A percentile compares a stretch with the other conserved stretches of the same genome.
These are phyloP conservation scores for Ceratocystiopsis sp. DNA, from an alignment of 2,329 filamentous ascomycete genomes.

Conservation along the genomic window DNA sequence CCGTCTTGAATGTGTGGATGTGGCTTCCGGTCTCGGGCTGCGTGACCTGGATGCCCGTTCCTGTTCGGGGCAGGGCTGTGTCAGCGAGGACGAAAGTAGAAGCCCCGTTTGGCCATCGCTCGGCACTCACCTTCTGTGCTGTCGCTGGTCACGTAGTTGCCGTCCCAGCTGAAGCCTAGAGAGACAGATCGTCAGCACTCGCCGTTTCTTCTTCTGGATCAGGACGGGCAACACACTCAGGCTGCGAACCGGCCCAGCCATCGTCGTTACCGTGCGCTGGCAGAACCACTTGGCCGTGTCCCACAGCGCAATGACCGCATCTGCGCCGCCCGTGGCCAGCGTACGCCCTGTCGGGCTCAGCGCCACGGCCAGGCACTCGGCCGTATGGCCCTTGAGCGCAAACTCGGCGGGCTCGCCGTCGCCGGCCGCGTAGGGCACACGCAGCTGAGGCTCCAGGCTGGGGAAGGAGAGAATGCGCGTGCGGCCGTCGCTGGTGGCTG, in stretches of 20 bases:
- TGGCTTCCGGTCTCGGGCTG: conserved; percentile 60
- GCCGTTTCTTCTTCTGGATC: not conserved
- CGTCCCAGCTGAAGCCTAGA: conserved; percentile 60
- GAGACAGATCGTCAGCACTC: not conserved
- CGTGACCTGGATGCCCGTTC: conserved; percentile 48
- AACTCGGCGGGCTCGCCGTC: conserved; percentile 28
- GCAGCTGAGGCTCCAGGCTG: conserved; percentile 37
- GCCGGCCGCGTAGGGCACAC: conserved; percentile 27
- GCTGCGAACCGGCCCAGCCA: conserved; percentile 52
- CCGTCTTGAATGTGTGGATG: conserved; percentile 54
- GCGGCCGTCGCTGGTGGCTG: conserved; percentile 54
- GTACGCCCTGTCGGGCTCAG: conserved; percentile 55
- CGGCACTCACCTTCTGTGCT: conserved; percentile 48
- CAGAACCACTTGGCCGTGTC: conserved; percentile 66
- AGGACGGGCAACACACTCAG: conserved; percentile 31
- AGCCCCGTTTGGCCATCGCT: not conserved
- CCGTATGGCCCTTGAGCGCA: conserved; percentile 54
- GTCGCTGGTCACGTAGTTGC: conserved; percentile 55
- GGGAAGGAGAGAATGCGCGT: conserved; percentile 56
- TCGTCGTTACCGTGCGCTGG: conserved; percentile 50
- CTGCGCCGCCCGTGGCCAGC: conserved; percentile 58
- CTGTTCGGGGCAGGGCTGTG: conserved; percentile 14
- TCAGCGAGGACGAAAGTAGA: not conserved
- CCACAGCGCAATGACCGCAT: conserved; percentile 62
- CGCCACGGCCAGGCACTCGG: conserved; percentile 50